Evolutionary conservation across 1,284 basidiomycete genomes (phyloP).

Genomic region (Mycosarcoma mackinlayi): DNA sequence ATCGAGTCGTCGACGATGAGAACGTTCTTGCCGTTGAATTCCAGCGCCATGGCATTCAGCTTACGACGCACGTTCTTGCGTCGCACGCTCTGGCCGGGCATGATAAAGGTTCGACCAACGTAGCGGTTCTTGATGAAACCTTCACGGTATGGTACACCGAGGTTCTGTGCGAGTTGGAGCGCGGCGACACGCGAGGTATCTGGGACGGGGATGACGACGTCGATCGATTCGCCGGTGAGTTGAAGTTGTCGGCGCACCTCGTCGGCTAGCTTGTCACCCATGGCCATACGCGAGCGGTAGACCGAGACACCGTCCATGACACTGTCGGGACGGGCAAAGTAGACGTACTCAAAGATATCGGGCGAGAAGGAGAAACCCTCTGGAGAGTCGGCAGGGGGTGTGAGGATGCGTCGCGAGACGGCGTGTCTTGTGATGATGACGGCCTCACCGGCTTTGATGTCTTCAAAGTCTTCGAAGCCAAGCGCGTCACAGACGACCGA

Average conservation of each 20-base stretch:
- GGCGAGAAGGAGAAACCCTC: constrained; percentile 71
- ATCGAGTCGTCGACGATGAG: constrained; percentile 98
- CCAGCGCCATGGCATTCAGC: constrained; percentile 98
- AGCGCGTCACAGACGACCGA: constrained; percentile 94
- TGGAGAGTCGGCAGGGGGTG: constrained; percentile 41
- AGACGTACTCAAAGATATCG: constrained; percentile 99
- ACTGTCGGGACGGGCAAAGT: constrained; percentile 97
- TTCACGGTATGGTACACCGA: constrained; percentile 92
- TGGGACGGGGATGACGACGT: constrained; percentile 96
- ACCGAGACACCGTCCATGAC: constrained; percentile 97
- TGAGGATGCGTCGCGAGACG: constrained; percentile 60
- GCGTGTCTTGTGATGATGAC: constrained; percentile 82
- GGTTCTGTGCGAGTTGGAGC: constrained; percentile 90
- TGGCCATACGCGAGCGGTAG: constrained; percentile 97
- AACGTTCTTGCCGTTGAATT: constrained; percentile 92
- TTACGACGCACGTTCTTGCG: constrained; percentile 95
- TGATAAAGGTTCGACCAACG: constrained; percentile 98
- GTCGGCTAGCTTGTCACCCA: constrained; percentile 94
- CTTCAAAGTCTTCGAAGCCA: constrained; percentile 90
- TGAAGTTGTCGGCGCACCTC: constrained; percentile 82
- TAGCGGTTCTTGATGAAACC: constrained; percentile 99
- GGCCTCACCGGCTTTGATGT: constrained; percentile 92
- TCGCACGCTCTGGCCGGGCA: constrained; percentile 88
- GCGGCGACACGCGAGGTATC: constrained; percentile 97
- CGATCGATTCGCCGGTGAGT: constrained; percentile 71